These are phyloP conservation scores for Mycosphaerella sp. DNA, from an alignment of 2,329 filamentous ascomycete genomes.

Conservation along the genomic window DNA sequence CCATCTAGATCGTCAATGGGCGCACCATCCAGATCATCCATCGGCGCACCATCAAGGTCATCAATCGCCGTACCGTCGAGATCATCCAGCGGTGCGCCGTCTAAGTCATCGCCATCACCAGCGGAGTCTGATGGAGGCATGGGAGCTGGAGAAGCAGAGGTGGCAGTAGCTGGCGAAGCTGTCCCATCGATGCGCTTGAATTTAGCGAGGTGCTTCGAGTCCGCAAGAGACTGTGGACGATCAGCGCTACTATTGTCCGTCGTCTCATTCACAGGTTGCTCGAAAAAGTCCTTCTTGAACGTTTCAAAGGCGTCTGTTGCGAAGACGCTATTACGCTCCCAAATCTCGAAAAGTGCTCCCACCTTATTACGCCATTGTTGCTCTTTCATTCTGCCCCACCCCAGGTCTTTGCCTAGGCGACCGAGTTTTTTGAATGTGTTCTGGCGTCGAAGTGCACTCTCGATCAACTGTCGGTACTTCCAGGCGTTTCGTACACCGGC, in stretches of 20 bases:
- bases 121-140: conserved; percentile 1
- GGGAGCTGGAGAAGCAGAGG: conserved; percentile 10
- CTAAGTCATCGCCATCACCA: conserved; percentile 35
- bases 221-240: conserved; percentile 34
- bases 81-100: conserved; percentile 31
- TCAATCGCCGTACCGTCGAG: conserved; percentile 18
- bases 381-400: conserved; percentile 74
- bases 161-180: conserved; percentile 25
- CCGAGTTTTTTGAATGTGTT: conserved; percentile 72
- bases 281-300: conserved; percentile 65
- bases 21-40: conserved; percentile 30
- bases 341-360: conserved; percentile 60
- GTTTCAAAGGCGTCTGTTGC: conserved; percentile 65
- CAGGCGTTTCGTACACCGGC: conserved; percentile 77
- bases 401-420: conserved; percentile 61
- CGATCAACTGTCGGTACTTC: conserved; percentile 78
- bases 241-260: conserved; percentile 37
- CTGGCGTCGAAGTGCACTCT: conserved; percentile 60
- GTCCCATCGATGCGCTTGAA: conserved; percentile 51
- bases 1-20: conserved; percentile 13
- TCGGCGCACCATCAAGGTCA: conserved; percentile 43
- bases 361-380: conserved; percentile 82
- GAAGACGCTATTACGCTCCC: conserved; percentile 62
- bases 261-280: conserved; percentile 61
- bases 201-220: conserved; percentile 30